Evolutionary conservation across 805 yeast genomes (phyloP), one percentile per base, ranked within the genome.

Genomic region (Ogataea populi-albae): DNA sequence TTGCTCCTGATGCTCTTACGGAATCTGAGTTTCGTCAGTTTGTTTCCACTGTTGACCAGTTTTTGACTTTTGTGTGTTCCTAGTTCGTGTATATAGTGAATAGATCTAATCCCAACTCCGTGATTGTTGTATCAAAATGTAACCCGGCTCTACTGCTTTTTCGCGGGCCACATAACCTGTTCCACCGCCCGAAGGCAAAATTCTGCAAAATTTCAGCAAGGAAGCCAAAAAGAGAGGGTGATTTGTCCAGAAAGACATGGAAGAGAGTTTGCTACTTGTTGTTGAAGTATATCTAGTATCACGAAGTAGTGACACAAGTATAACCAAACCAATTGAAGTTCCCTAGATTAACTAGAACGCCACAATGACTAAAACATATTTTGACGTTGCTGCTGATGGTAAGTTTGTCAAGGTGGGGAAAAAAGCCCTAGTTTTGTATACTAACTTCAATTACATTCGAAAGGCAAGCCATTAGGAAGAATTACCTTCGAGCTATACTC

Each of bases 401-500:
- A 54, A 31, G 59, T 50, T 19, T 30, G 29, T 14, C 30, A 14
- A 35, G n/a, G n/a, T n/a, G n/a, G n/a, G n/a, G n/a, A n/a, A n/a
- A n/a, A n/a, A n/a, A n/a, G n/a, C n/a, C n/a, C n/a, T n/a, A n/a
- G n/a, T n/a, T n/a, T n/a, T n/a, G n/a, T n/a, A n/a, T 11, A 9
- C 23, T 21, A 25, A n/a, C 15, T n/a, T 17, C 15, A 25, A 25
- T 17, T 25, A 7, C 15, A 9, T 9, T 25, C 14, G 15, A 25
- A 29, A 48, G 64, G 59, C 42, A 57, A 59, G 46, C 55, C 64
- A 34, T 45, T 61, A 41, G 66, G 82, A 72, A 54, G 77, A 67
- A 71, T 91, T 62, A 72, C 75, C 64, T 93, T 91, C 86, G 68
- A 86, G 68, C 81, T 89, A 65, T 88, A 84, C 83, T 73, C 79